phyloP scores from a whole-genome alignment of 2,329 filamentous ascomycete species.

The Fusarium liriodendri region DNA sequence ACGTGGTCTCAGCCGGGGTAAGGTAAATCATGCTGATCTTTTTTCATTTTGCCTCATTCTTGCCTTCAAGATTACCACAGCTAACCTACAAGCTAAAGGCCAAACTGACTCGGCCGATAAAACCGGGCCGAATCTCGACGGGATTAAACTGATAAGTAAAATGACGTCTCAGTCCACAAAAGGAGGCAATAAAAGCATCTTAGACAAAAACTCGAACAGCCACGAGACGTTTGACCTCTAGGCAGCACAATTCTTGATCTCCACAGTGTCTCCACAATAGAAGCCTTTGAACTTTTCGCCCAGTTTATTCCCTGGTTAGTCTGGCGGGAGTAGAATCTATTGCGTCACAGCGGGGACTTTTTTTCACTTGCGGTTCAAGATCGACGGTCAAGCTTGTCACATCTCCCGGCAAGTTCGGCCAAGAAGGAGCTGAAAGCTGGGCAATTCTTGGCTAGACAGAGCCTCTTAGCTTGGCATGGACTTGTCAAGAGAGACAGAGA shows the following conservation, averaged over 20 bases:
- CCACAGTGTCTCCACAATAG: not conserved
- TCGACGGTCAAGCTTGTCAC: not conserved
- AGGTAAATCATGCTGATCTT: not conserved
- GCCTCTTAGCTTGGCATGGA: not conserved
- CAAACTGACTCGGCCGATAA: not conserved
- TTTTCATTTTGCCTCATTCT: not conserved
- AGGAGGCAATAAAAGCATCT: not conserved
- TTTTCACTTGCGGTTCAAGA: not conserved
- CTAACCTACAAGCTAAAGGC: not conserved
- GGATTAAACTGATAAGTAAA: not conserved
- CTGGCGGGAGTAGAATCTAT: not conserved
- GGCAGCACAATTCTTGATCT: conserved; percentile 8
- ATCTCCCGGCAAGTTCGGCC: not conserved
- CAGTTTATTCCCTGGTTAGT: conserved; percentile 6
- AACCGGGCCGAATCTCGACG: not conserved
- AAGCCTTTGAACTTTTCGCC: not conserved
- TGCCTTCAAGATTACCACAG: not conserved
- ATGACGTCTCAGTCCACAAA: conserved; percentile 3
- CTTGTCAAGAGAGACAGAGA: not conserved
- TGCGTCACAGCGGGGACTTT: not conserved
- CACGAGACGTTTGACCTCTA: not conserved
- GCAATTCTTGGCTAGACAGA: not conserved
- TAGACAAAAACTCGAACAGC: not conserved
- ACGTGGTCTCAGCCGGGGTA: not conserved
- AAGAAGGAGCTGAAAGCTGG: not conserved